Base-by-base conservation (phyloP, 257 asterid genomes). In the Solanum etuberosum region DNA sequence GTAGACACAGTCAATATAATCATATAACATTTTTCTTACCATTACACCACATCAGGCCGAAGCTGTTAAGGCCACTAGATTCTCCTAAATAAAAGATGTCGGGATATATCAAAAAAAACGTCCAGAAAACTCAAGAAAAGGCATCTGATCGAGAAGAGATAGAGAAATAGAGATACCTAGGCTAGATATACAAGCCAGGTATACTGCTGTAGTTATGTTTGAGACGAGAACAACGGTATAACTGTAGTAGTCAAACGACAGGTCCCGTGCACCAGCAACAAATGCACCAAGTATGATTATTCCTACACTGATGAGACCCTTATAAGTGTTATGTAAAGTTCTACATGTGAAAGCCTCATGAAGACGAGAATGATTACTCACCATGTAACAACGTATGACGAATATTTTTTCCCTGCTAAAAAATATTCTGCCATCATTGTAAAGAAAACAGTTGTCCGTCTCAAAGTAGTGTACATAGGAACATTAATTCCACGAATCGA, bases 181-280 rank as follows among this genome's bases (percentile, higher is more conserved):
- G n/a, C 73, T 85, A 29, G 85, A 29, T 85, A 88, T 88, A 48
- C 90, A 88, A 34, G 88, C 83, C 37, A 88, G 86, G 73, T 85
- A 85, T 51, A 88, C 57, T 88, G 90, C 90, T n/a, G 88, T 88
- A 13, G 88, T 51, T 21, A 85, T 80, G 72, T 88, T 88, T 11
- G 90, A 85, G 48, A 81, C 2, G 15, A 88, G 27, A 48, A 88
- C 90, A 31, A 88, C 18, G 2, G 86, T 46, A 85, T 88, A 88
- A 42, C 86, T 83, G 46, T 85, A 88, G 29, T 27, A 80, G 63
- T 88, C 90, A 31, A 65, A 85, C 1, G 86, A 85, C 67, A 88
- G 83, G 88, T 88, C 90, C 23, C 88, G 76, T 68, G 88, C 83
- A n/a, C 90, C 90, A 51, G 88, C 90, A 67, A 88, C 63, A 37